Percentiles rank a stretch among this genome's conserved stretches.
Conservation (phyloP, 2,329 filamentous ascomycete species). For the Xylariomycetidae sp. region DNA sequence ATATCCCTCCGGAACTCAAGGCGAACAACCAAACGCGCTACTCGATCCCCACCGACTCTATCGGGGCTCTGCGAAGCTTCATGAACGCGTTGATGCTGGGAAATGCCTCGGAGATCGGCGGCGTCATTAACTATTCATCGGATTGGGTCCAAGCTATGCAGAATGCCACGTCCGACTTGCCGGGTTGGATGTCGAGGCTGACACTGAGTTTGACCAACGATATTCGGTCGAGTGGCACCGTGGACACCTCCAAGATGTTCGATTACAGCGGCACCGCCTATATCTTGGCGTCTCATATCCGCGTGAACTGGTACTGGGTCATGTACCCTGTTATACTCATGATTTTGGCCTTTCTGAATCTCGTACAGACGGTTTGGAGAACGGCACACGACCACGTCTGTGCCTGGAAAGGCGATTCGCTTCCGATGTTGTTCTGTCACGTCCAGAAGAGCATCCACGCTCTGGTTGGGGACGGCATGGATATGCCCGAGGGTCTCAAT, state of each 20-base stretch:
- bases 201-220: slow-evolving; percentile 32
- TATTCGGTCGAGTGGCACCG: slow-evolving; percentile 27
- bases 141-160: slow-evolving; percentile 35
- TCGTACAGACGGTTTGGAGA: slow-evolving; percentile 30
- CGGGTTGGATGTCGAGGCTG: slow-evolving; percentile 29
- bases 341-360: slow-evolving; percentile 29
- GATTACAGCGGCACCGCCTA: slow-evolving; percentile 24
- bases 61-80: slow-evolving; percentile 27
- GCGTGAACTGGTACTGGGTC: slow-evolving; percentile 33
- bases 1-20: slow-evolving; percentile 26
- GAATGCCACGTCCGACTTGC: slow-evolving; percentile 25
- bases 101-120: slow-evolving; percentile 24
- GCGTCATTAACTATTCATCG: slow-evolving; percentile 28
- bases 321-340: slow-evolving; percentile 31
- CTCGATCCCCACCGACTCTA: slow-evolving; percentile 26
- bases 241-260: slow-evolving; percentile 14
- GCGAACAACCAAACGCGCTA: slow-evolving; percentile 21
- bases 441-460: slow-evolving; percentile 29
- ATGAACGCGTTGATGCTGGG: slow-evolving; percentile 27
- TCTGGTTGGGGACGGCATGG: slow-evolving; percentile 28
- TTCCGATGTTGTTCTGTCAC: slow-evolving; percentile 35
- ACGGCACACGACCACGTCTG: slow-evolving; percentile 30
- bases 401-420: slow-evolving; percentile 33
- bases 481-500: slow-evolving; percentile 30
- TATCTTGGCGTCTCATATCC: slow-evolving; percentile 26